Evolutionary conservation across 768 basidiomycete species (phyloP).

Genomic region (Fomitopsis serialis): DNA sequence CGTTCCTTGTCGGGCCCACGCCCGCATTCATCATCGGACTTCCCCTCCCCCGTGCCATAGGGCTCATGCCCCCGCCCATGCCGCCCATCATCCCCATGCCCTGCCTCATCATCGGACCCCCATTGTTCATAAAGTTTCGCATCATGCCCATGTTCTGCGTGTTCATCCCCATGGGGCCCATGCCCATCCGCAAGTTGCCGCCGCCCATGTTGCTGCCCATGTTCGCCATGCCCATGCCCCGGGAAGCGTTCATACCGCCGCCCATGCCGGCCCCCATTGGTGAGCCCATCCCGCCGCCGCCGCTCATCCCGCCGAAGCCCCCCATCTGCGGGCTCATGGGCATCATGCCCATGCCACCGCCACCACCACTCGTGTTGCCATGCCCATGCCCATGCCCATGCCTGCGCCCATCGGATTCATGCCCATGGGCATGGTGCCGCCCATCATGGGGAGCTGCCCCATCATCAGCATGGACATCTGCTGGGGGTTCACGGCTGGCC

Average conservation of each 20-base stretch:
- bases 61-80: constrained; percentile 14
- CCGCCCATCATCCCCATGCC: constrained; percentile 23
- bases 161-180: constrained; percentile 21
- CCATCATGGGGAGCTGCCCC: constrained; percentile 26
- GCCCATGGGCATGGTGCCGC: constrained; percentile 23
- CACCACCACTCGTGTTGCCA: constrained; percentile 8
- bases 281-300: constrained; percentile 12
- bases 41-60: constrained; percentile 37
- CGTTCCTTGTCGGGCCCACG: constrained; percentile 64
- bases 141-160: constrained; percentile 18
- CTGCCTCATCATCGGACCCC: constrained; percentile 13
- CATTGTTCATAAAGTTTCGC: constrained; percentile 18
- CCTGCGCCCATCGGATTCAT: constrained; percentile 13
- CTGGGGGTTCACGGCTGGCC: constrained; percentile 81
- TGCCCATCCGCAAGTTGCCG: constrained; percentile 21
- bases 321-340: constrained; percentile 16
- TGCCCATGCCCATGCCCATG: constrained; percentile 22
- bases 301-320: constrained; percentile 14
- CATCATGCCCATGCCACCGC: constrained; percentile 16
- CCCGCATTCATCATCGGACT: constrained; percentile 43
- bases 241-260: constrained; percentile 10
- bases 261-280: constrained; percentile 14
- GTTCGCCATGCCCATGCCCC: constrained; percentile 15
- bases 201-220: constrained; percentile 17
- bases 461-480: constrained; percentile 91